These are phyloP conservation scores for Pythium apleroticum DNA, from an alignment of 352 stramenopile species.

Conservation along the genomic window DNA sequence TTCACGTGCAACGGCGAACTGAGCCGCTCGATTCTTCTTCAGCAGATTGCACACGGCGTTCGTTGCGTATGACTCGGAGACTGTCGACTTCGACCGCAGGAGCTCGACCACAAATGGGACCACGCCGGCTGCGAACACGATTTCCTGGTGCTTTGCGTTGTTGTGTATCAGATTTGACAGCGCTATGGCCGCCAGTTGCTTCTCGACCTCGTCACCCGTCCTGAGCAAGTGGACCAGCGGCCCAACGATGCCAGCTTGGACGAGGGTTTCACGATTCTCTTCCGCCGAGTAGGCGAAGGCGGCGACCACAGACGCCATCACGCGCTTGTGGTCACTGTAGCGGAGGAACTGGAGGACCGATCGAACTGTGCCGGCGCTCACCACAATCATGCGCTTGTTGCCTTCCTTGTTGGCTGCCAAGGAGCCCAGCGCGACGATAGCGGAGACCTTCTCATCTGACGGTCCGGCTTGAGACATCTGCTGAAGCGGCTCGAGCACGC, in stretches of 20 bases:
- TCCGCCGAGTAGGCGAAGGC: background rate
- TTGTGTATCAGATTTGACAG: background rate
- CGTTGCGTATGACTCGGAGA: background rate
- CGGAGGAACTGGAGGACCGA: background rate
- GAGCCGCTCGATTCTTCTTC: background rate
- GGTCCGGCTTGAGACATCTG: background rate
- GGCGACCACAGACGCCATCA: background rate
- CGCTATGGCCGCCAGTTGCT: background rate
- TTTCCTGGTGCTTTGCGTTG: background rate
- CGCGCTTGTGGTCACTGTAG: background rate
- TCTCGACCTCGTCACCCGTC: background rate
- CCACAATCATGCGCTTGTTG: background rate
- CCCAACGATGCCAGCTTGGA: background rate
- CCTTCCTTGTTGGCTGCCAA: background rate
- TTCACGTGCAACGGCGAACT: background rate
- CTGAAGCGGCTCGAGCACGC: background rate
- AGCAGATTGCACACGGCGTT: background rate
- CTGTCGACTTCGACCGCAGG: background rate
- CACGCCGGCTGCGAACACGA: background rate
- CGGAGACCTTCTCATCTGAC: background rate
- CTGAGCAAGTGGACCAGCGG: background rate
- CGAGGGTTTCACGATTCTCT: background rate
- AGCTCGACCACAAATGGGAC: background rate
- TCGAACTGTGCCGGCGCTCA: background rate
- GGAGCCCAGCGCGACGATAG: background rate